Conservation (phyloP, 148 eudicot species). For the Rhododendron simsii region DNA sequence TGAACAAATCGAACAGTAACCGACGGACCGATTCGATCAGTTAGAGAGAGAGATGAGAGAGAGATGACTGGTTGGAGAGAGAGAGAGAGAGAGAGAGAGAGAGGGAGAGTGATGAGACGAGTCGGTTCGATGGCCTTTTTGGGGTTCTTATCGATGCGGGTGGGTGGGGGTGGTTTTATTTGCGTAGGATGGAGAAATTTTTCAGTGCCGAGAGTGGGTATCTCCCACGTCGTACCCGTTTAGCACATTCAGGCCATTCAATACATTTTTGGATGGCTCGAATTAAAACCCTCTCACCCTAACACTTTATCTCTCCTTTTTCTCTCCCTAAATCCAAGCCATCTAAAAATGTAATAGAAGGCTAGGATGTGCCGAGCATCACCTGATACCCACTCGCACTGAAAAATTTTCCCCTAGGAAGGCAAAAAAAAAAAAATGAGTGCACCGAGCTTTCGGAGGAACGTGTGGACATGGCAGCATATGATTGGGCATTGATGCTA, state of each 20-base stretch:
- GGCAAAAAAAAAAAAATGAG: no score
- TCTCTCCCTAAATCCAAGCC: no score
- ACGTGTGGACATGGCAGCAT: neutral
- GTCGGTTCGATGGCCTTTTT: neutral
- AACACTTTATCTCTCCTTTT: no score
- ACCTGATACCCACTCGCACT: no score
- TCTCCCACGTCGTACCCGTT: no score
- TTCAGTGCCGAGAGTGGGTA: no score
- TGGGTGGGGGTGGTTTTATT: neutral
- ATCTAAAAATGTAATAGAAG: no score
- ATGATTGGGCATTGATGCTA: neutral
- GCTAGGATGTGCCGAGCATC: no score
- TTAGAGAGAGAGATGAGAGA: constrained; percentile 8
- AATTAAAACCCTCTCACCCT: no score
- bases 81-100: constrained; percentile 4
- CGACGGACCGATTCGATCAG: neutral
- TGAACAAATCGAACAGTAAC: constrained; percentile 29
- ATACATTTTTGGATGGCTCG: no score
- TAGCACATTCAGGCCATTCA: rapidly evolving
- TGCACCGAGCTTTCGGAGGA: neutral
- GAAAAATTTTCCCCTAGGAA: no score
- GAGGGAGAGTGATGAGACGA: neutral
- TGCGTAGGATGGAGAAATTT: no score
- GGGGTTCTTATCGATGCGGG: neutral
- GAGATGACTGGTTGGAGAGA: neutral